These are phyloP conservation scores for Paramecium pentaurelia DNA, from an alignment of 73 alveolate species.

Conservation along the genomic window DNA sequence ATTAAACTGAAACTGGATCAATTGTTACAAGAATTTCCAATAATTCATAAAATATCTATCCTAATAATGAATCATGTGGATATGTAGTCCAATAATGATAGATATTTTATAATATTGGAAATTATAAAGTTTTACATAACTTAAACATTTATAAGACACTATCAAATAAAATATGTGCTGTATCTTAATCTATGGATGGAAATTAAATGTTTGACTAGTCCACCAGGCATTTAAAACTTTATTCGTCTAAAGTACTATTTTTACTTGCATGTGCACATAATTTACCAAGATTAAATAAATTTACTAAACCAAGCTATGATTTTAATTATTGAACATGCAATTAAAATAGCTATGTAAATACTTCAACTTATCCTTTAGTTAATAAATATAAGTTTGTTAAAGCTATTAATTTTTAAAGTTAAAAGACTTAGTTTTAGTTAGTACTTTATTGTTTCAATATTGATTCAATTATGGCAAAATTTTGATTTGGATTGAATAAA, in stretches of 20 bases:
- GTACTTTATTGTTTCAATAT: background rate
- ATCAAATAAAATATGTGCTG: constrained; percentile 23
- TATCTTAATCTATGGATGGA: background rate
- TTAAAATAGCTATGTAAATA: background rate
- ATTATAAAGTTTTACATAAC: background rate
- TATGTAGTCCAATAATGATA: background rate
- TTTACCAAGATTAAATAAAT: constrained; percentile 25
- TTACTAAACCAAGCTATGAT: background rate
- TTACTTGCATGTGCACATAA: constrained; percentile 16
- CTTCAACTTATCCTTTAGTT: background rate
- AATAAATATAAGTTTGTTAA: background rate
- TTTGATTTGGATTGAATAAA: background rate
- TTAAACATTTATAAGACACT: background rate
- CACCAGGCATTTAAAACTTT: background rate
- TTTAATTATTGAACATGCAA: background rate
- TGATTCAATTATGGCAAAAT: background rate
- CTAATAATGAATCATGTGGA: constrained; percentile 16
- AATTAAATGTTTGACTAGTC: background rate
- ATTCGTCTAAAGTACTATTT: background rate
- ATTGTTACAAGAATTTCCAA: background rate
- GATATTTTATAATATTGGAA: background rate
- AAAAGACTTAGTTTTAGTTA: background rate
- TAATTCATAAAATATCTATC: background rate
- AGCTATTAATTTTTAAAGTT: background rate
- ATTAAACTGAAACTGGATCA: background rate